A percentile compares a stretch with the other conserved stretches of the same genome.
Conservation (phyloP, 768 basidiomycete genomes). For the Mycena metata region DNA sequence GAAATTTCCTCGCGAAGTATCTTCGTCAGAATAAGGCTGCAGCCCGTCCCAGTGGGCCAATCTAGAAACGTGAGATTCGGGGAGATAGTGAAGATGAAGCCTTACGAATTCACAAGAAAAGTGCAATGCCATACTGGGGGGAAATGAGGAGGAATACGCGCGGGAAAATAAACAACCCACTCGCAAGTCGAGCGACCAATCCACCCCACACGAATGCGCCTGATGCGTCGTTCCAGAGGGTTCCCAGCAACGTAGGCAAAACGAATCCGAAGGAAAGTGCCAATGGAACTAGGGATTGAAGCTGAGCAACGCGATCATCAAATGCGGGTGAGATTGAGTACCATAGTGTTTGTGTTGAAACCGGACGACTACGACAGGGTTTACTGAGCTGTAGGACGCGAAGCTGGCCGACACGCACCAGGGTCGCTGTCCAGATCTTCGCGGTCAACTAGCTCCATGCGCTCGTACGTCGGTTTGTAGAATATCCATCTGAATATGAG, state of each 20-base stretch:
- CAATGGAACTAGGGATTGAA: constrained; percentile 61
- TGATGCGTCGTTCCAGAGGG: constrained; percentile 70
- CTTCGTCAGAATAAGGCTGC: constrained; percentile 85
- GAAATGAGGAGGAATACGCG: background rate
- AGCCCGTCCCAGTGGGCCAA: constrained; percentile 87
- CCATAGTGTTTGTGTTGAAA: constrained; percentile 81
- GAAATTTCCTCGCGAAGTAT: constrained; percentile 81
- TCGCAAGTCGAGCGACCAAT: constrained; percentile 70
- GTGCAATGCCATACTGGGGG: constrained; percentile 77
- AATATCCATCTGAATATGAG: constrained; percentile 74
- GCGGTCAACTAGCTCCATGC: constrained; percentile 73
- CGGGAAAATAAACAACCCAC: constrained; percentile 51
- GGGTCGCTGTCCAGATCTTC: constrained; percentile 79
- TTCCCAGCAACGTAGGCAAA: constrained; percentile 68
- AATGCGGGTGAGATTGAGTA: constrained; percentile 38
- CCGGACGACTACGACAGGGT: constrained; percentile 64
- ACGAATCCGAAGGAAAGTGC: constrained; percentile 73
- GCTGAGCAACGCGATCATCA: background rate
- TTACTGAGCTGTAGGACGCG: background rate
- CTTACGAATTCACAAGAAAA: constrained; percentile 79
- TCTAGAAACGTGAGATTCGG: constrained; percentile 46
- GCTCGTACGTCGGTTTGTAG: constrained; percentile 75
- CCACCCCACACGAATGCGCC: constrained; percentile 83
- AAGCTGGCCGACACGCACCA: constrained; percentile 55
- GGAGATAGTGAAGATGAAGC: constrained; percentile 15